Percentiles rank a stretch among this genome's conserved stretches.
These are phyloP conservation scores for Aureobasidium melanogenum DNA, from an alignment of 2,329 filamentous ascomycete species.

Conservation along the genomic window DNA sequence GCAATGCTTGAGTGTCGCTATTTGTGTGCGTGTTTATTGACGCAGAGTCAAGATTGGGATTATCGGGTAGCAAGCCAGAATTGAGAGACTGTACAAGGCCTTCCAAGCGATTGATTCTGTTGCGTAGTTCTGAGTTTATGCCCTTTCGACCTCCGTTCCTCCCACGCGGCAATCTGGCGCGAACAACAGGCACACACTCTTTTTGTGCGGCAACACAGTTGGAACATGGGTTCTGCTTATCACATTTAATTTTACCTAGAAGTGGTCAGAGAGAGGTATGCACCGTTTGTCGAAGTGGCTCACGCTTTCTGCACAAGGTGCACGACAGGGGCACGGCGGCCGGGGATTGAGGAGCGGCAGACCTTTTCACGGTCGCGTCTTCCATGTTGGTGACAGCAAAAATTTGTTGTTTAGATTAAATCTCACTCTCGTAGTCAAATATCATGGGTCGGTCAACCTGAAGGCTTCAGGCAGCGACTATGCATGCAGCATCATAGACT, in stretches of 20 bases:
- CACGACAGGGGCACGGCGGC: slow-evolving; percentile 7
- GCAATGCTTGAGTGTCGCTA: background rate
- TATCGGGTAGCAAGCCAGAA: background rate
- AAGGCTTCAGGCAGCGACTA: background rate
- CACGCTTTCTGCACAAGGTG: slow-evolving; percentile 7
- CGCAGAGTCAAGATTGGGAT: background rate
- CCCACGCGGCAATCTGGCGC: slow-evolving; percentile 8
- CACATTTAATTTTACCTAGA: slow-evolving; percentile 12
- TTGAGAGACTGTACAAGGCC: slow-evolving; percentile 9
- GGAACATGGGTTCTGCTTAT: slow-evolving; percentile 10
- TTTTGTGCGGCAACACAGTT: background rate
- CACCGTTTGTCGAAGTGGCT: background rate
- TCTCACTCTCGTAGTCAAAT: background rate
- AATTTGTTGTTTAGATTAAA: background rate
- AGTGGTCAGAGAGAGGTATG: background rate
- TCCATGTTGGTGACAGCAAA: background rate
- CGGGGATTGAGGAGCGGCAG: background rate
- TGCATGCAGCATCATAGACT: background rate
- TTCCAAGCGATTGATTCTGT: slow-evolving; percentile 8
- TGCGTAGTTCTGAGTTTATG: slow-evolving; percentile 3
- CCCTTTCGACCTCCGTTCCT: slow-evolving; percentile 8
- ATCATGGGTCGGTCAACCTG: background rate
- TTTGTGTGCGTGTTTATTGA: background rate
- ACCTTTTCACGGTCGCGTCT: too few relatives aligned
- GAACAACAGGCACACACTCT: slow-evolving; percentile 8